Evolutionary conservation across 306 rosid species (phyloP).

Genomic region (Lathyrus oleraceus): DNA sequence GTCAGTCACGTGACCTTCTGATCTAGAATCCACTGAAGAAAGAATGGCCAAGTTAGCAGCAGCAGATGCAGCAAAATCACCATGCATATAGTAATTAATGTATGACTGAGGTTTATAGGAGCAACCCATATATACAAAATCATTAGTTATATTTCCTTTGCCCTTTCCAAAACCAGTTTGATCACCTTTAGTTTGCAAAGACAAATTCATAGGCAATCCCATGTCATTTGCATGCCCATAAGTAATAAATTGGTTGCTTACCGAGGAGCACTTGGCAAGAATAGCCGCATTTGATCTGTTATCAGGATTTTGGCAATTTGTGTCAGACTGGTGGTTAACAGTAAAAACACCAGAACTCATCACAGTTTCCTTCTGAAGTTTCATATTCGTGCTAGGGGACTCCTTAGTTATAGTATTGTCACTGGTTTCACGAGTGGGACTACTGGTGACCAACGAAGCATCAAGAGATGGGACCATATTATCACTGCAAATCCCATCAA

Average conservation of each 20-base stretch:
- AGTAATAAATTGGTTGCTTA: conserved; percentile 40
- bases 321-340: conserved; percentile 42
- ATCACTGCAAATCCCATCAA: conserved; percentile 36
- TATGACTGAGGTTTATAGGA: conserved; percentile 69
- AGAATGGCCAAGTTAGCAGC: conserved; percentile 72
- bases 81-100: conserved; percentile 75
- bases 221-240: conserved; percentile 36
- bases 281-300: conserved; percentile 43
- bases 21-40: conserved; percentile 72
- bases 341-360: conserved; percentile 30
- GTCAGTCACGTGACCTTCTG: conserved; percentile 56
- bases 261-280: conserved; percentile 40
- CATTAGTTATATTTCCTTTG: conserved; percentile 38
- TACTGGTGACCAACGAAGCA: conserved; percentile 30
- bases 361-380: conserved; percentile 41
- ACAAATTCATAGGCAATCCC: conserved; percentile 34
- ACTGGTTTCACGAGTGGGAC: conserved; percentile 33
- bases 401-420: conserved; percentile 28
- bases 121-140: conserved; percentile 59
- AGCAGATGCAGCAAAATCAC: conserved; percentile 95
- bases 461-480: conserved; percentile 38
- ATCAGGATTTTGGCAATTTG: conserved; percentile 37
- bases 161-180: conserved; percentile 45
- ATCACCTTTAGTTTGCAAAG: conserved; percentile 48
- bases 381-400: conserved; percentile 27